A percentile compares a stretch with the other conserved stretches of the same genome.
These are phyloP conservation scores for Sporothrix pseudoabietina DNA, from an alignment of 2,329 filamentous ascomycete genomes.

Conservation along the genomic window DNA sequence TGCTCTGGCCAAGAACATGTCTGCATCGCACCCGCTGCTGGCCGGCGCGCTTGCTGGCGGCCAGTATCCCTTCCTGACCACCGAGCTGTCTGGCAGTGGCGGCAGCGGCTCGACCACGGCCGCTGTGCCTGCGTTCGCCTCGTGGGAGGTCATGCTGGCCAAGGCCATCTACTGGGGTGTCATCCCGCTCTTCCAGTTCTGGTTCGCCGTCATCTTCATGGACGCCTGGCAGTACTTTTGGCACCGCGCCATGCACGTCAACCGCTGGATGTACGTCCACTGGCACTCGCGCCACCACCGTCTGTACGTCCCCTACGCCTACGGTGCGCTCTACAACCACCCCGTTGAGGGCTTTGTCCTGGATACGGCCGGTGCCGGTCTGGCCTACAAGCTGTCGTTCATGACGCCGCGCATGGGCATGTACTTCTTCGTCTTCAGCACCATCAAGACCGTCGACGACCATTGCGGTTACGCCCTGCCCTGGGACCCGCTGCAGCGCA, in stretches of 20 bases:
- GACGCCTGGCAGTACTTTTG: constrained; percentile 99
- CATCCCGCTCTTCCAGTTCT: constrained; percentile 77
- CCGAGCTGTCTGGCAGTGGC: constrained; percentile 39
- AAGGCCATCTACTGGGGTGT: constrained; percentile 77
- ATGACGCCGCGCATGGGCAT: constrained; percentile 88
- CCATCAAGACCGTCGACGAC: constrained; percentile 95
- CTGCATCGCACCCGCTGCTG: constrained; percentile 69
- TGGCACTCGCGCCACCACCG: constrained; percentile 96
- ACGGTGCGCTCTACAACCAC: constrained; percentile 95
- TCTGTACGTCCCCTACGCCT: constrained; percentile 96
- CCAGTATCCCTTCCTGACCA: constrained; percentile 71
- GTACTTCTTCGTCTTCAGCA: constrained; percentile 84
- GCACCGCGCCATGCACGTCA: constrained; percentile 95
- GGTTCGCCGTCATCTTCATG: constrained; percentile 71
- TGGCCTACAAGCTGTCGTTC: constrained; percentile 77
- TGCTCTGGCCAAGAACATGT: constrained; percentile 74
- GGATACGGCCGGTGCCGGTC: constrained; percentile 82
- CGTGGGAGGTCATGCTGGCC: constrained; percentile 77
- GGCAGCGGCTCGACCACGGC: constrained; percentile 47
- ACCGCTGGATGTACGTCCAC: constrained; percentile 91
- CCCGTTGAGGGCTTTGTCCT: constrained; percentile 91
- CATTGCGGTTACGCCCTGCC: constrained; percentile 96
- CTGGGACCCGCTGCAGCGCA: constrained; percentile 88
- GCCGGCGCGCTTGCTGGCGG: constrained; percentile 79
- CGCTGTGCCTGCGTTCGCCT: constrained; percentile 71